Conservation (phyloP, 164 flowering plant genomes). For the Dillenia turbinata region DNA sequence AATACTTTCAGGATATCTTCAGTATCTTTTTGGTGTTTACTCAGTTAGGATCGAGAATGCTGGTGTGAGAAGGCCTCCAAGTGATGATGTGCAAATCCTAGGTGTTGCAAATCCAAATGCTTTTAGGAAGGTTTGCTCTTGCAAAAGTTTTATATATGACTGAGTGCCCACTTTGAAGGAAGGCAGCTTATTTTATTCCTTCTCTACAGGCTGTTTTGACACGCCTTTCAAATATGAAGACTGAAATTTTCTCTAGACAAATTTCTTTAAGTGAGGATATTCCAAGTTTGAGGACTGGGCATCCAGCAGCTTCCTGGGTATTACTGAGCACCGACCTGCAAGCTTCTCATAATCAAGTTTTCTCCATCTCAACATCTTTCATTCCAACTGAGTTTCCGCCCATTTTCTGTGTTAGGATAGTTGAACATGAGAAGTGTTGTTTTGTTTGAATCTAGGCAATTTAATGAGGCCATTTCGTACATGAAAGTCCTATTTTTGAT, state of each 20-base stretch:
- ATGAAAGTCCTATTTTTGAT: not conserved
- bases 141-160: not conserved
- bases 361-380: not conserved
- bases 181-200: not conserved
- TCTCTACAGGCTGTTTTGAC: conserved; percentile 62
- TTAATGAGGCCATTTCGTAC: too few species aligned
- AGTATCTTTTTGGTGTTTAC: conserved; percentile 73
- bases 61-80: conserved; percentile 73
- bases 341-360: not conserved
- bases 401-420: not conserved
- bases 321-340: conserved; percentile 10
- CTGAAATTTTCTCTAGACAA: conserved; percentile 39
- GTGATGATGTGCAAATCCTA: conserved; percentile 79
- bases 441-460: not conserved
- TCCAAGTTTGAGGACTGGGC: conserved; percentile 35
- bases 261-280: conserved; percentile 33
- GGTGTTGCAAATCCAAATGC: conserved; percentile 65
- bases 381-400: not conserved
- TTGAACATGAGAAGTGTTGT: not conserved
- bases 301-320: conserved; percentile 36
- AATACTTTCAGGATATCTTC: conserved; percentile 60
- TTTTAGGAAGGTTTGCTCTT: conserved; percentile 56
- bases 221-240: conserved; percentile 56
- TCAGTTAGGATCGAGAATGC: conserved; percentile 78
- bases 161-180: not conserved